These are phyloP conservation scores for Russula brevipes DNA, from an alignment of 768 basidiomycete genomes.

Conservation along the genomic window DNA sequence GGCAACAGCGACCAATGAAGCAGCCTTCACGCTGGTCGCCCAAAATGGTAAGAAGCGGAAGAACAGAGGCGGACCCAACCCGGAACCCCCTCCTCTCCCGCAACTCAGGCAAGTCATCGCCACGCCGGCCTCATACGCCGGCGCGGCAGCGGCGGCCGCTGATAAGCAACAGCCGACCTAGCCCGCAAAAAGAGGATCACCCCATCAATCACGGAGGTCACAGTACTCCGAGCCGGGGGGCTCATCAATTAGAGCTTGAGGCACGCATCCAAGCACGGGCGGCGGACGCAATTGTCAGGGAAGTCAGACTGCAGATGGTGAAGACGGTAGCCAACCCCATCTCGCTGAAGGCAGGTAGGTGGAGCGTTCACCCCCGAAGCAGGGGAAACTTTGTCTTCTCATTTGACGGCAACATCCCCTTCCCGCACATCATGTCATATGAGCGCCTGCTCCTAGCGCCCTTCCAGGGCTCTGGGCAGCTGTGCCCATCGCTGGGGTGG, in stretches of 20 bases:
- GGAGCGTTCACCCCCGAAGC: neutral
- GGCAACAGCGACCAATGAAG: too few relatives aligned
- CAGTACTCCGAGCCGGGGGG: neutral
- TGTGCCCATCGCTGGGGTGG: neutral
- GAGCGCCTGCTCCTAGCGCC: neutral
- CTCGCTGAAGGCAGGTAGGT: neutral
- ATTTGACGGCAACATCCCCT: neutral
- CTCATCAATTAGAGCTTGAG: rapidly evolving
- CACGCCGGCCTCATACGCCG: too few relatives aligned
- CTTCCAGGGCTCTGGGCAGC: neutral
- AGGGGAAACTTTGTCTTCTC: neutral
- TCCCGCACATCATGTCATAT: rapidly evolving
- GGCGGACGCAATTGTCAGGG: neutral
- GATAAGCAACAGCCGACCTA: neutral
- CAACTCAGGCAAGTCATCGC: too few relatives aligned
- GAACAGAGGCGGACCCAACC: too few relatives aligned
- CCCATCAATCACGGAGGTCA: neutral
- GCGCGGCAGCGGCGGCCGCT: rapidly evolving
- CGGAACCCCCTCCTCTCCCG: too few relatives aligned
- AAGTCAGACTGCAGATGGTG: neutral
- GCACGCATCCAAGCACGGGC: neutral
- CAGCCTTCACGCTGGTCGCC: too few relatives aligned
- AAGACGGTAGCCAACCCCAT: neutral
- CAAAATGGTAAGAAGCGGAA: too few relatives aligned
- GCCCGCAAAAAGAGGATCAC: rapidly evolving